phyloP scores from a whole-genome alignment of 2,329 filamentous ascomycete species.

The Penicillium sp. region DNA sequence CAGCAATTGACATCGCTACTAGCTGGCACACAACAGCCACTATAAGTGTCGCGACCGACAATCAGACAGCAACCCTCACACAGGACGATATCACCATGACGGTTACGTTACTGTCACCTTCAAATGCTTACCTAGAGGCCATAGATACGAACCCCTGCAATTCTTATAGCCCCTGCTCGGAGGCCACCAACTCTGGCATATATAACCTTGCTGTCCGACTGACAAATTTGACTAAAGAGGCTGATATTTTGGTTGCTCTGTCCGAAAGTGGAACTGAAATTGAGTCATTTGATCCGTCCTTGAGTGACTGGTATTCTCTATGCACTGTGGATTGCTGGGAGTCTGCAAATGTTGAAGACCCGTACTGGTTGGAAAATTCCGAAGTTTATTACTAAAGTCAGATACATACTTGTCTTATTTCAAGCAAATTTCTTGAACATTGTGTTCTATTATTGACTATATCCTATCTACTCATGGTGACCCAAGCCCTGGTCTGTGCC shows the following conservation, averaged over 20 bases:
- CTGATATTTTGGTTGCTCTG: background rate
- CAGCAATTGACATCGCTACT: background rate
- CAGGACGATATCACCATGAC: background rate
- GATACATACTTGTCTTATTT: background rate
- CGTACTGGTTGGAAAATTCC: background rate
- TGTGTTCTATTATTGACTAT: background rate
- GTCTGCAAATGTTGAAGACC: background rate
- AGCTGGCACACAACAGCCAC: background rate
- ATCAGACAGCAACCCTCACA: background rate
- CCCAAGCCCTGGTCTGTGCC: background rate
- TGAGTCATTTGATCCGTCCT: background rate
- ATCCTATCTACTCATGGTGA: background rate
- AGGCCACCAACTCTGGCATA: conserved; percentile 1
- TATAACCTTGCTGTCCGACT: conserved; percentile 1
- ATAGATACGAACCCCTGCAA: conserved; percentile 2
- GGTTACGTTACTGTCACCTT: background rate
- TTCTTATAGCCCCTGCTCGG: background rate
- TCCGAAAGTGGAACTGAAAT: background rate
- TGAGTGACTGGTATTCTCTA: background rate
- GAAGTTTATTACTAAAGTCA: conserved; percentile 4
- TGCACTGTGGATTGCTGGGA: background rate
- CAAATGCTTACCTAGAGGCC: background rate
- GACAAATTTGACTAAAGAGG: background rate
- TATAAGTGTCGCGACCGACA: background rate
- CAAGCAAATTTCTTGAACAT: background rate